Conservation (phyloP, 192 early-diverging fungal genomes). For the Phycomyces nitens region DNA sequence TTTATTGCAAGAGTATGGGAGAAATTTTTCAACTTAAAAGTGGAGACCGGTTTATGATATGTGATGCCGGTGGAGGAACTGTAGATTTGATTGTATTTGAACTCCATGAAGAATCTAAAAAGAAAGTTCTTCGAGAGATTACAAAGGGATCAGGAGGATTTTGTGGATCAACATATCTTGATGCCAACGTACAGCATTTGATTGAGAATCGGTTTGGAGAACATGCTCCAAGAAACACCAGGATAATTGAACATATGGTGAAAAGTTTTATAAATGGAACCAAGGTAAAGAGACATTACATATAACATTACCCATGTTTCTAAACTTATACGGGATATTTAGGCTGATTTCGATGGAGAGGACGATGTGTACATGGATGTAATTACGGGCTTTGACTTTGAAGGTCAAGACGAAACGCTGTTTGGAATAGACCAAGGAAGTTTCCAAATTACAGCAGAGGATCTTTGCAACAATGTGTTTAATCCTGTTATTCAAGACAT, state of each 20-base stretch:
- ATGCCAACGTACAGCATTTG: conserved; percentile 34
- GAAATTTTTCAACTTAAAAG: conserved; percentile 34
- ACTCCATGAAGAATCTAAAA: conserved; percentile 26
- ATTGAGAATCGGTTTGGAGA: conserved; percentile 36
- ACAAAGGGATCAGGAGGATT: conserved; percentile 42
- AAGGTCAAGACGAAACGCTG: conserved; percentile 22
- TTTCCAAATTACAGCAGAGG: conserved; percentile 30
- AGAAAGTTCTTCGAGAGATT: conserved; percentile 36
- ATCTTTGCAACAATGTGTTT: conserved; percentile 41
- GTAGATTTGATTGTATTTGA: conserved; percentile 52
- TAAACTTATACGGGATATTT: too few species aligned
- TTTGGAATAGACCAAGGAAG: conserved; percentile 36
- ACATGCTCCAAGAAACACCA: not conserved
- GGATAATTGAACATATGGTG: conserved; percentile 21
- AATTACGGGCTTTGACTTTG: conserved; percentile 30
- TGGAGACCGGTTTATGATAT: conserved; percentile 47
- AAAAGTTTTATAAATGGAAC: conserved; percentile 38
- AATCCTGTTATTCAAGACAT: conserved; percentile 36
- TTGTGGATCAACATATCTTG: conserved; percentile 43
- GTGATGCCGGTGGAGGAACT: conserved; percentile 50
- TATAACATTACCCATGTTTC: not conserved
- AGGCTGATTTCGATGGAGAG: conserved; percentile 41
- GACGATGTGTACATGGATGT: conserved; percentile 38
- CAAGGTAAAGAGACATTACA: not conserved
- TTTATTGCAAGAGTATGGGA: conserved; percentile 41